Percentiles rank a stretch among this genome's conserved stretches.
These are phyloP conservation scores for Hypoxylon cercidicola DNA, from an alignment of 495 filamentous ascomycete genomes.

Conservation along the genomic window DNA sequence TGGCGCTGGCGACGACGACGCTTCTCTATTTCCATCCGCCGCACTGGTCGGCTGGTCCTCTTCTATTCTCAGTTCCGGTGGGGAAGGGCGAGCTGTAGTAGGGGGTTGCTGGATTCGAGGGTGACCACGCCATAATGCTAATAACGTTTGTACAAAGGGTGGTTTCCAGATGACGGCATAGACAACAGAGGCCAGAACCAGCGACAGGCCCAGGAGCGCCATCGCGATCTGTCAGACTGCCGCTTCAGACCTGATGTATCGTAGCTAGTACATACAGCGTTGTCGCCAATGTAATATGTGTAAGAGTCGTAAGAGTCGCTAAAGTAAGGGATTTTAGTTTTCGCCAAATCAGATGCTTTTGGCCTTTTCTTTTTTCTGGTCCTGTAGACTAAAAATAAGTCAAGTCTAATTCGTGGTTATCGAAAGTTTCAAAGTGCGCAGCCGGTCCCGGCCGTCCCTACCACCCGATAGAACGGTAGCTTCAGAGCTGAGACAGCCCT, in stretches of 20 bases:
- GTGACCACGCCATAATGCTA: conserved; percentile 37
- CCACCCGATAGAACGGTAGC: conserved; percentile 14
- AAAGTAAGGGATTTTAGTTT: neutral
- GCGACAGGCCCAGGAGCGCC: conserved; percentile 63
- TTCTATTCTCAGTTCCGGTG: conserved; percentile 4
- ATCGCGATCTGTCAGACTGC: conserved; percentile 27
- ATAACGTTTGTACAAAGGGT: conserved; percentile 47
- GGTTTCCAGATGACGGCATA: conserved; percentile 61
- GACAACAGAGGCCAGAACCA: conserved; percentile 64
- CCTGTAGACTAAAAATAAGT: neutral
- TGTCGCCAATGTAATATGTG: too few species aligned
- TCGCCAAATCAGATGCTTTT: neutral
- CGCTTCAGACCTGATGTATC: too few species aligned
- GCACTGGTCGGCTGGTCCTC: conserved; percentile 5
- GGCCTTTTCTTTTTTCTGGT: conserved; percentile 8
- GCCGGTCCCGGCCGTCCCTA: conserved; percentile 23
- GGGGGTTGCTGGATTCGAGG: conserved; percentile 43
- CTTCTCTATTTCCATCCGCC: conserved; percentile 1
- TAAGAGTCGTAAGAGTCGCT: neutral
- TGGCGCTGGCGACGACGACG: neutral
- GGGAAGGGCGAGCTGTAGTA: conserved; percentile 35
- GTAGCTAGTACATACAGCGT: too few species aligned
- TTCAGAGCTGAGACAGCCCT: conserved; percentile 2
- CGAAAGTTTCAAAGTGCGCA: conserved; percentile 34
- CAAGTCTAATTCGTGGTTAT: conserved; percentile 3